phyloP scores from a whole-genome alignment of 306 rosid genomes.

The Lotus japonicus region DNA sequence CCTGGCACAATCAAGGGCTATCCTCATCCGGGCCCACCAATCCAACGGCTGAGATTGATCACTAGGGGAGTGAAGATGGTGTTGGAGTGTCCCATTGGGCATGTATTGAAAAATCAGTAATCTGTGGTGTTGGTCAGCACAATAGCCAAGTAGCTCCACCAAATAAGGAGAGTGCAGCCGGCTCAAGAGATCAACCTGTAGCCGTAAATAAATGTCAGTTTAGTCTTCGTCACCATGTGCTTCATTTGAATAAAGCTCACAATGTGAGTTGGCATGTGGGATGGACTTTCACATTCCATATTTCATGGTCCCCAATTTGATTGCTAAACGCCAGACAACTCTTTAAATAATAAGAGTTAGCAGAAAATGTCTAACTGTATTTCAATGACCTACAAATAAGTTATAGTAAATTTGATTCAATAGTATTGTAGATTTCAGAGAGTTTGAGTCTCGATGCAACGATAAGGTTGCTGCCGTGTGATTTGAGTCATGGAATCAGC shows the following conservation, averaged over 20 bases:
- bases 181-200: conserved; percentile 88
- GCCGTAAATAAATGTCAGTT: background rate
- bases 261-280: conserved; percentile 21
- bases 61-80: conserved; percentile 51
- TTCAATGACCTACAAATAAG: background rate
- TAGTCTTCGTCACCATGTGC: conserved; percentile 40
- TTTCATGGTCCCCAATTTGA: conserved; percentile 34
- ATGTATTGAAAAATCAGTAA: conserved; percentile 69
- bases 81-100: conserved; percentile 71
- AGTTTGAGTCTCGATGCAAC: too few relatives aligned
- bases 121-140: conserved; percentile 93
- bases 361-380: conserved; percentile 8
- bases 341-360: background rate
- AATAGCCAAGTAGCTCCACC: conserved; percentile 89
- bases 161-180: conserved; percentile 63
- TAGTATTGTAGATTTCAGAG: background rate
- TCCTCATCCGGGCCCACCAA: conserved; percentile 86
- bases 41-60: conserved; percentile 49
- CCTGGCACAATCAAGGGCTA: conserved; percentile 94
- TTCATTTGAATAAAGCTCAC: conserved; percentile 15
- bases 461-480: too few relatives aligned
- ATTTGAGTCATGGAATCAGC: too few relatives aligned
- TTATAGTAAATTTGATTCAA: background rate
- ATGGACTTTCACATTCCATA: conserved; percentile 9
- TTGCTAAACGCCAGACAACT: conserved; percentile 18